Conservation (phyloP, 2,329 filamentous ascomycete species). For the Curvularia spicifera region DNA sequence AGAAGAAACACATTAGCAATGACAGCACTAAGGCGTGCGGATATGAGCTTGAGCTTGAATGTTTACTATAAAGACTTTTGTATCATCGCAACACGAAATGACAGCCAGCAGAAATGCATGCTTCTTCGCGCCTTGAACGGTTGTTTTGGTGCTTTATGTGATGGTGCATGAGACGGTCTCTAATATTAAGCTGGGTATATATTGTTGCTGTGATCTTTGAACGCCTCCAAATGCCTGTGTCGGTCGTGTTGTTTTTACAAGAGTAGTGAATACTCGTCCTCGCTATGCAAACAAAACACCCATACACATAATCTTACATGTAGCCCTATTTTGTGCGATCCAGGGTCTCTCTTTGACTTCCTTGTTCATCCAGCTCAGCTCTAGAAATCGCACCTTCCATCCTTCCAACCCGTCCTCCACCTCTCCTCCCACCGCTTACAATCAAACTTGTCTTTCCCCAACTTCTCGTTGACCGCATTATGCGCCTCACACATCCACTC, state of each 20-base stretch:
- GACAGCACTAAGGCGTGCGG: slow-evolving; percentile 2
- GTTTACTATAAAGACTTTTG: slow-evolving; percentile 13
- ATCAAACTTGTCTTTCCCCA: slow-evolving; percentile 91
- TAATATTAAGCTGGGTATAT: neutral
- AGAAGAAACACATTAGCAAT: slow-evolving; percentile 18
- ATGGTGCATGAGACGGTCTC: neutral
- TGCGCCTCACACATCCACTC: slow-evolving; percentile 85
- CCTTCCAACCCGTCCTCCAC: slow-evolving; percentile 88
- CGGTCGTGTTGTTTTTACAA: slow-evolving; percentile 10
- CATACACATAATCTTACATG: slow-evolving; percentile 17
- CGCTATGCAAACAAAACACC: slow-evolving; percentile 11
- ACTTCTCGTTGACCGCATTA: slow-evolving; percentile 85
- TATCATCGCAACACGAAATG: slow-evolving; percentile 20
- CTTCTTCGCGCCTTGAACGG: slow-evolving; percentile 10
- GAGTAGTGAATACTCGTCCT: slow-evolving; percentile 7
- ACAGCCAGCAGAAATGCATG: slow-evolving; percentile 20
- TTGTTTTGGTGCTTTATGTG: neutral
- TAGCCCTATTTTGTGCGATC: neutral
- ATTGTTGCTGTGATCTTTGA: neutral
- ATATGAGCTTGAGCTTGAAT: slow-evolving; percentile 11
- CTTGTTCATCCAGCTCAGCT: neutral
- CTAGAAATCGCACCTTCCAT: slow-evolving; percentile 67
- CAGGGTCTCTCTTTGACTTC: neutral
- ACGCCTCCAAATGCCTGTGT: slow-evolving; percentile 23
- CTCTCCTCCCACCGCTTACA: slow-evolving; percentile 90